phyloP scores from a whole-genome alignment of 306 rosid species.

The Bauhinia variegata region DNA sequence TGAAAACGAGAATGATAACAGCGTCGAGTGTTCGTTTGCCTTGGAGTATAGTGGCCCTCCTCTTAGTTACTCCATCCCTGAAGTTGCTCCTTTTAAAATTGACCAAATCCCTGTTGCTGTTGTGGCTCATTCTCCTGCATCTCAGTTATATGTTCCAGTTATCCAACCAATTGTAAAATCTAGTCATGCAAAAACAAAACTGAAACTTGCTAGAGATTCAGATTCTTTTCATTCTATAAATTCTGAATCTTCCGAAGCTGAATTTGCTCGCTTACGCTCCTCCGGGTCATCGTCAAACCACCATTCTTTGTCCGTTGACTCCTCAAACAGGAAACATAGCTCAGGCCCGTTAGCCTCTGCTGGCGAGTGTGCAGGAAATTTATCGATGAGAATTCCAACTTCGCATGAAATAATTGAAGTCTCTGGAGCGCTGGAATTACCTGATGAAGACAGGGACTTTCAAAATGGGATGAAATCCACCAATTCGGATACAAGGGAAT shows the following conservation, averaged over 20 bases:
- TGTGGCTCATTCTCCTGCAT: slow-evolving; percentile 43
- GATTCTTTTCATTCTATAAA: slow-evolving; percentile 24
- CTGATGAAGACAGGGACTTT: slow-evolving; percentile 31
- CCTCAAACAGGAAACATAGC: slow-evolving; percentile 6
- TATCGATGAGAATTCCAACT: slow-evolving; percentile 22
- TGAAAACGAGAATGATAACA: slow-evolving; percentile 30
- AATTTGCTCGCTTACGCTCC: not conserved
- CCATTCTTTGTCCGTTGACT: not conserved
- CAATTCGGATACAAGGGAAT: slow-evolving; percentile 49
- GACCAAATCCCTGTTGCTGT: slow-evolving; percentile 59
- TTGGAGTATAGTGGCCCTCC: slow-evolving; percentile 68
- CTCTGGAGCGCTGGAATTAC: slow-evolving; percentile 12
- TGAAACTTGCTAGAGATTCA: slow-evolving; percentile 17
- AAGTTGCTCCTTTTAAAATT: slow-evolving; percentile 52
- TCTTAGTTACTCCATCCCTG: slow-evolving; percentile 56
- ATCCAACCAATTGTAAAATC: slow-evolving; percentile 60
- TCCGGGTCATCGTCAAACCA: not conserved
- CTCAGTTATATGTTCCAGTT: slow-evolving; percentile 49
- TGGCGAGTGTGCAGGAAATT: not conserved
- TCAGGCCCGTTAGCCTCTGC: slow-evolving; percentile 10
- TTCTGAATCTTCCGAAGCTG: not conserved
- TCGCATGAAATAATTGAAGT: not conserved
- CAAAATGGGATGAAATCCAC: slow-evolving; percentile 41
- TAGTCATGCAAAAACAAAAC: slow-evolving; percentile 11
- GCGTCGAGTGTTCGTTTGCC: slow-evolving; percentile 70